phyloP scores from a whole-genome alignment of 352 stramenopile genomes.

The Phytophthora colocasiae region DNA sequence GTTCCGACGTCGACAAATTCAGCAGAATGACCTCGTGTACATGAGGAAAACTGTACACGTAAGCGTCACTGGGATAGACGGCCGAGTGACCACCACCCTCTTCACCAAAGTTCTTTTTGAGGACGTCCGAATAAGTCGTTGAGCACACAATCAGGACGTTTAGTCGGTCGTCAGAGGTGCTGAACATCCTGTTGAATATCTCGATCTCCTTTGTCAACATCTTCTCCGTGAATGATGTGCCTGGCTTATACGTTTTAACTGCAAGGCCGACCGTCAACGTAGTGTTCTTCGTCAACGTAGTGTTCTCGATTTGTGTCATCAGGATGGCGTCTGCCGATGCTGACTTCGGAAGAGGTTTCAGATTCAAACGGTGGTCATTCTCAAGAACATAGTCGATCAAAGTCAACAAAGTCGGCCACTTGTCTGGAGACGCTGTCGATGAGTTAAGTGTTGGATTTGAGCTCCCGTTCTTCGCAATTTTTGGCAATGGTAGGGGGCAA shows the following conservation, averaged over 20 bases:
- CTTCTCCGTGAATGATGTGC: not conserved
- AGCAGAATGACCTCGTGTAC: not conserved
- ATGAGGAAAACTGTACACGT: not conserved
- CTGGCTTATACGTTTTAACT: not conserved
- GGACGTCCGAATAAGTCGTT: not conserved
- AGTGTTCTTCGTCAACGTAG: too few relatives aligned
- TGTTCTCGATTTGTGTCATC: not conserved
- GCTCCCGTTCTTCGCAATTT: not conserved
- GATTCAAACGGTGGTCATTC: too few relatives aligned
- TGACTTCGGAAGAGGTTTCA: not conserved
- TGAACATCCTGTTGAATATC: not conserved
- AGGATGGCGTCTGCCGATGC: not conserved
- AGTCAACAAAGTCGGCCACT: too few relatives aligned
- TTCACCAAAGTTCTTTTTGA: too few relatives aligned
- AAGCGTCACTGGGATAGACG: too few relatives aligned
- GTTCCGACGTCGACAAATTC: not conserved
- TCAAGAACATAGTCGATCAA: too few relatives aligned
- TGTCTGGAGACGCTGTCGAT: too few relatives aligned
- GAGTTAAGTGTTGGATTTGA: not conserved
- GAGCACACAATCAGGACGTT: not conserved
- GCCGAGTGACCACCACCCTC: too few relatives aligned
- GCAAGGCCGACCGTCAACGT: not conserved
- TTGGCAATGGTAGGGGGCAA: not conserved
- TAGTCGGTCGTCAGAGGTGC: not conserved
- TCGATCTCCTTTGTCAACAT: not conserved